Evolutionary conservation across 768 basidiomycete species (phyloP).

Genomic region (Panaeolus papilionaceus): DNA sequence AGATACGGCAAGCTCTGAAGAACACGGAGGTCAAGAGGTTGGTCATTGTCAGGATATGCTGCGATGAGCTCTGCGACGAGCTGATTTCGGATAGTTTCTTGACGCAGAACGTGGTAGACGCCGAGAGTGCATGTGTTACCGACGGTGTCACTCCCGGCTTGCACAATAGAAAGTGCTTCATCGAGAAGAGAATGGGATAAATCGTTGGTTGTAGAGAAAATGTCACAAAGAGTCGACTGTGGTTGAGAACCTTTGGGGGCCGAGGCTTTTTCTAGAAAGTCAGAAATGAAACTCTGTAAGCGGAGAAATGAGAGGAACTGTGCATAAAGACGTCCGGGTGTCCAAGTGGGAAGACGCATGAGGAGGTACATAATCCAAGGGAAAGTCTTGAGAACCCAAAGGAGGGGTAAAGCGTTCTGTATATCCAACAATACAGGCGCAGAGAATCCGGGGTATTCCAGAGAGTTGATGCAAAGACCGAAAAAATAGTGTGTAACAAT

Average conservation of each 20-base stretch:
- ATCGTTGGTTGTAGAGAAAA: neutral
- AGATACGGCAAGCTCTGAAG: conserved; percentile 52
- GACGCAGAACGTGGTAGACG: conserved; percentile 42
- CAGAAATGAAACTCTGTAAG: conserved; percentile 25
- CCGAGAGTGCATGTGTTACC: conserved; percentile 45
- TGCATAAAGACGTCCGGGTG: conserved; percentile 20
- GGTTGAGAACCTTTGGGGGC: conserved; percentile 3
- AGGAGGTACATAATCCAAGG: conserved; percentile 32
- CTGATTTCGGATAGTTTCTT: conserved; percentile 31
- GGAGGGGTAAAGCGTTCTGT: conserved; percentile 32
- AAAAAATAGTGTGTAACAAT: conserved; percentile 51
- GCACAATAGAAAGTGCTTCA: conserved; percentile 43
- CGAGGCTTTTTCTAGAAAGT: conserved; percentile 22
- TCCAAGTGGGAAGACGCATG: conserved; percentile 25
- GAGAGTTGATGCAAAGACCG: conserved; percentile 36
- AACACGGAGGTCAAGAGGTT: conserved; percentile 30
- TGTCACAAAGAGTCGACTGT: conserved; percentile 1
- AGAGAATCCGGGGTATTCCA: conserved; percentile 40
- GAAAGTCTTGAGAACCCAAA: conserved; percentile 40
- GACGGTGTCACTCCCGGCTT: conserved; percentile 46
- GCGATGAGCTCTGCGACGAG: conserved; percentile 40
- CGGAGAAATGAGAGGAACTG: conserved; percentile 27
- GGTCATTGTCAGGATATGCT: conserved; percentile 42
- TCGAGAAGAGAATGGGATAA: conserved; percentile 28
- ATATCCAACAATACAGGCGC: conserved; percentile 41